phyloP scores from a whole-genome alignment of 129 eudicot species.

The Logfia minima region DNA sequence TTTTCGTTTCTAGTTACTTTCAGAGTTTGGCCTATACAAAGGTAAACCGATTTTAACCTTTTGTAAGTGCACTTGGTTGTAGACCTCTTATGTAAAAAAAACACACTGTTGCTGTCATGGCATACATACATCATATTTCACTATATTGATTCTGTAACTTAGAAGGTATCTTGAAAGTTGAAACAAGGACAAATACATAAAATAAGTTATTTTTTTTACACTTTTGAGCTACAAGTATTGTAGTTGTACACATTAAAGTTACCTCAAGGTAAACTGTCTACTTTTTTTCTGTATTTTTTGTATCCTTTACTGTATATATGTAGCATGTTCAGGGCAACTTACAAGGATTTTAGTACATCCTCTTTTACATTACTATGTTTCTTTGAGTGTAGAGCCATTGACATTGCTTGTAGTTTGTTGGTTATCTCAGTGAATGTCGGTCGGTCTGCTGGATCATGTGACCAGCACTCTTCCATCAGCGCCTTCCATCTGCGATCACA shows the following conservation, averaged over 20 bases:
- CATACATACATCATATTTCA: background rate
- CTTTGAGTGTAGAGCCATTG: conserved; percentile 22
- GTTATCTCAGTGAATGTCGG: conserved; percentile 65
- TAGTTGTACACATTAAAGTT: too few species aligned
- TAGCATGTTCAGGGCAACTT: background rate
- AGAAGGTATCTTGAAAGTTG: background rate
- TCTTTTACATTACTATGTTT: conserved; percentile 23
- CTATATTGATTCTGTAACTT: background rate
- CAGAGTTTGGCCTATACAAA: too few species aligned
- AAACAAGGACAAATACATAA: background rate
- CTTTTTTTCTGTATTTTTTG: background rate
- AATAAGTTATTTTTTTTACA: background rate
- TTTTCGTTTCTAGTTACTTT: too few species aligned
- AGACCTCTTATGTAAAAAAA: background rate
- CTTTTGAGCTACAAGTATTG: background rate
- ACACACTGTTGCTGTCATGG: background rate
- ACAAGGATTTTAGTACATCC: background rate
- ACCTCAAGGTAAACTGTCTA: background rate
- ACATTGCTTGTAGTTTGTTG: conserved; percentile 49
- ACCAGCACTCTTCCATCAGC: conserved; percentile 72
- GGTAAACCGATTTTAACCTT: too few species aligned
- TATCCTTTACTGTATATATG: background rate
- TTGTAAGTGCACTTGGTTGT: too few species aligned
- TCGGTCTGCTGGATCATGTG: conserved; percentile 52
- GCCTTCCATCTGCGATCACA: conserved; percentile 58